phyloP scores from a whole-genome alignment of 2,329 filamentous ascomycete genomes.

The Ophiostoma sp. region DNA sequence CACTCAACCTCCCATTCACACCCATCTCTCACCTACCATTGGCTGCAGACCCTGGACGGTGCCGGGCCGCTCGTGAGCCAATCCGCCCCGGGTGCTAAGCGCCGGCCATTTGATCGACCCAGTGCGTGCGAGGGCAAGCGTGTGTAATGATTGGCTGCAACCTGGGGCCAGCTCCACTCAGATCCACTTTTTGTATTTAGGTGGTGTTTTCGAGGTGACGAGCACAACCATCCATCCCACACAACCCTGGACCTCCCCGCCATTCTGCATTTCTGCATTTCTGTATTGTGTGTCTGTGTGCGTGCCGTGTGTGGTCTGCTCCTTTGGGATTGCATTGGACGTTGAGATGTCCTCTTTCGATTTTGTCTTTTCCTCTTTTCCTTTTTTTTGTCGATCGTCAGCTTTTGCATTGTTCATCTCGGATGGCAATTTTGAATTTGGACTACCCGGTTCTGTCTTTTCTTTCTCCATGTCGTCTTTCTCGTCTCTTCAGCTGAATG shows the following conservation, averaged over 20 bases:
- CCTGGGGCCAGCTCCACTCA: not conserved
- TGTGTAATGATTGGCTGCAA: conserved; percentile 5
- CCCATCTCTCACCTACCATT: conserved; percentile 41
- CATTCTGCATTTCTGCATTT: not conserved
- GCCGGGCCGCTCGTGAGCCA: conserved; percentile 35
- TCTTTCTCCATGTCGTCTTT: not conserved
- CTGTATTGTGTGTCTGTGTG: not conserved
- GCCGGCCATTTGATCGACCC: conserved; percentile 20
- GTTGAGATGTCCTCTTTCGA: not conserved
- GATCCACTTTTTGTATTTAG: not conserved
- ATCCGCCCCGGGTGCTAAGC: conserved; percentile 27
- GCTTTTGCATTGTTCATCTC: not conserved
- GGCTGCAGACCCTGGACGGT: conserved; percentile 39
- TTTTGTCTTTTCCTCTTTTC: not conserved
- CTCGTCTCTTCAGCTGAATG: not conserved
- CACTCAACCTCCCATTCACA: not conserved
- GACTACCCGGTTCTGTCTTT: not conserved
- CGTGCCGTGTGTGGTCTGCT: conserved; percentile 7
- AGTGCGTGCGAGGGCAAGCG: not conserved
- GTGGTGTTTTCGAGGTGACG: not conserved
- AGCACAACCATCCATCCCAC: not conserved
- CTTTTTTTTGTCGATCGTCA: not conserved
- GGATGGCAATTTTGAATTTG: not conserved
- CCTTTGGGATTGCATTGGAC: conserved; percentile 8
- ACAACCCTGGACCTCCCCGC: not conserved